phyloP scores from a whole-genome alignment of 108 stramenopile species.

The Mediolabrus comicus region DNA sequence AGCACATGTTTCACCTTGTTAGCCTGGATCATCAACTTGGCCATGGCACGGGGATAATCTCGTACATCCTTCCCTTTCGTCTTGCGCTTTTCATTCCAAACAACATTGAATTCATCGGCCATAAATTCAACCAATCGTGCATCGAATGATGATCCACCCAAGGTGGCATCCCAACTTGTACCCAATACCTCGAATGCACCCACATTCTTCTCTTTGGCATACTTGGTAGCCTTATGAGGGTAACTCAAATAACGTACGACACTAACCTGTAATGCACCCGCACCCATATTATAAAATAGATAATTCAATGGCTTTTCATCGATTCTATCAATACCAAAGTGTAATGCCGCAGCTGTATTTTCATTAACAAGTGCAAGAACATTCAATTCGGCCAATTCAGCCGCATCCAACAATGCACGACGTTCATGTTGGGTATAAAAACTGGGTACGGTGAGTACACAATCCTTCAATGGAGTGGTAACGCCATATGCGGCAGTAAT shows the following conservation, averaged over 20 bases:
- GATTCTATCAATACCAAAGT: constrained; percentile 95
- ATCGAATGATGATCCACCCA: constrained; percentile 92
- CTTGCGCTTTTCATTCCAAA: constrained; percentile 67
- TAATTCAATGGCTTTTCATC: constrained; percentile 79
- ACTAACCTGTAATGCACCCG: constrained; percentile 85
- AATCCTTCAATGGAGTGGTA: constrained; percentile 74
- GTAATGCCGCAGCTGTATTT: constrained; percentile 96
- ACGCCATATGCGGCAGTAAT: constrained; percentile 87
- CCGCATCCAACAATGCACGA: constrained; percentile 91
- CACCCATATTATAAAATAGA: constrained; percentile 99
- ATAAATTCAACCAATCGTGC: constrained; percentile 88
- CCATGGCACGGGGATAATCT: constrained; percentile 85
- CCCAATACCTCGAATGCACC: constrained; percentile 91
- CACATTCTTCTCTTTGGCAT: constrained; percentile 82
- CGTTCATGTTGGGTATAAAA: constrained; percentile 96
- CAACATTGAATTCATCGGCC: constrained; percentile 91
- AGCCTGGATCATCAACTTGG: constrained; percentile 93
- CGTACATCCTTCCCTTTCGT: constrained; percentile 81
- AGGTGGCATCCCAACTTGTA: constrained; percentile 92
- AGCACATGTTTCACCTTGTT: constrained; percentile 98
- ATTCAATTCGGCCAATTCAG: constrained; percentile 91
- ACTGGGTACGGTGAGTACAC: constrained; percentile 95
- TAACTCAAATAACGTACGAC: constrained; percentile 80
- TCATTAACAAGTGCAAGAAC: constrained; percentile 96
- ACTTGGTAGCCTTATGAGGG: constrained; percentile 65